phyloP scores from a whole-genome alignment of 305 asterid species.

The Caryopteris hybrid region DNA sequence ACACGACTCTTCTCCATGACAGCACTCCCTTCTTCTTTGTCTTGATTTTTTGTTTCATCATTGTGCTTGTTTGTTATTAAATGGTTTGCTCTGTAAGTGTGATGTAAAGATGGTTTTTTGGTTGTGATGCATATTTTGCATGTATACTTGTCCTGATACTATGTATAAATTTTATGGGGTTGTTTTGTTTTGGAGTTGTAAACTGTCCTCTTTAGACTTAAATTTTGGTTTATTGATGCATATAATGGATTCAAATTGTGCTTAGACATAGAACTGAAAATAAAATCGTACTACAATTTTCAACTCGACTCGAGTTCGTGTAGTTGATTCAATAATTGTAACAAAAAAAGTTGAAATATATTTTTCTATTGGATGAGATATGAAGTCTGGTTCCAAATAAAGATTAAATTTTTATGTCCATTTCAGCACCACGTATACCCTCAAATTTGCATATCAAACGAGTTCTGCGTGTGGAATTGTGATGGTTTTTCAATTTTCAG shows the following conservation, averaged over 20 bases:
- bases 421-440: no score
- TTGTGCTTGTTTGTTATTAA: conserved; percentile 17
- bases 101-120: conserved; percentile 2
- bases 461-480: no score
- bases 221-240: no score
- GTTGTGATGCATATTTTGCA: conserved; percentile 13
- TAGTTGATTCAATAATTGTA: no score
- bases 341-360: no score
- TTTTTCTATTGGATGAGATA: no score
- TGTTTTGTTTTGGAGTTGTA: neutral
- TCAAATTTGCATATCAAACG: no score
- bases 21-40: neutral
- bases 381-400: no score
- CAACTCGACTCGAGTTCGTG: no score
- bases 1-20: neutral
- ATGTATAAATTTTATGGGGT: neutral
- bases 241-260: neutral
- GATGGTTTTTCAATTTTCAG: no score
- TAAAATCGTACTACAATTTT: neutral
- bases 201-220: neutral
- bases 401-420: no score
- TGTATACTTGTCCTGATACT: neutral
- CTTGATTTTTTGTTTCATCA: neutral
- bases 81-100: conserved; percentile 19
- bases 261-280: neutral